Evolutionary conservation across 2,329 filamentous ascomycete species (phyloP), one percentile per base, ranked within the genome.

Genomic region (Aspergillus alliaceus): DNA sequence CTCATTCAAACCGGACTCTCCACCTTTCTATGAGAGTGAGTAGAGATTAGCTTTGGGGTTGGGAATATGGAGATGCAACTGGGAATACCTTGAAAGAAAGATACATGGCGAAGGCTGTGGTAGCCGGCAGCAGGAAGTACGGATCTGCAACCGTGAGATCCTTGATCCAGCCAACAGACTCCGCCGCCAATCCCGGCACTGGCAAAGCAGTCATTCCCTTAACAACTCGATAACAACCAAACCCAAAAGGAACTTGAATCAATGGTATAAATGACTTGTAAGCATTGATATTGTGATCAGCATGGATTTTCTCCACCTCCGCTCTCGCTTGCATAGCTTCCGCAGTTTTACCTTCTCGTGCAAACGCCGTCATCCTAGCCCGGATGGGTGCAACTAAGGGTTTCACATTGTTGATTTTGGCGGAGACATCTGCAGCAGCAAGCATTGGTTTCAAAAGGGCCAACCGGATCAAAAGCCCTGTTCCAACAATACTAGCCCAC

Each of bases 81-180:
- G n/a, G 14, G 25, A 80, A 58, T 77, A 87, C 86, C 77, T 79
- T 80, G 56, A 91, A 76, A 51, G 85, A 82, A 27, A 79, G 64
- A 63, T 82, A 84, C 73, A 89, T 82, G 53, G 85, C 69, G 7
- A 69, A 73, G 1, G 86, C 82, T 3, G 86, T 85, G 1, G 81
- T 56, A 2, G 85, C 61, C 1, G 95, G 95, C 31, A 98, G 77
- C 39, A 95, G 72, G 65, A 85, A 93, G 66, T 82, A 88, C 0
- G 95, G 93, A 73, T 99, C 95, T 2, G 84, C 73, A 22, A 86
- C 70, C 0, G 91, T 88, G 60, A 99, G 75, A 72, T 98, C 90
- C 1, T 79, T 76, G 64, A 98, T 84, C 95, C 95, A 99, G 39
- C 87, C 76, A 34, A 87, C 76, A 2, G 90, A 88, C 31, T 90